These are phyloP conservation scores for Trichosanthes truncata DNA, from an alignment of 306 rosid species.

Conservation along the genomic window DNA sequence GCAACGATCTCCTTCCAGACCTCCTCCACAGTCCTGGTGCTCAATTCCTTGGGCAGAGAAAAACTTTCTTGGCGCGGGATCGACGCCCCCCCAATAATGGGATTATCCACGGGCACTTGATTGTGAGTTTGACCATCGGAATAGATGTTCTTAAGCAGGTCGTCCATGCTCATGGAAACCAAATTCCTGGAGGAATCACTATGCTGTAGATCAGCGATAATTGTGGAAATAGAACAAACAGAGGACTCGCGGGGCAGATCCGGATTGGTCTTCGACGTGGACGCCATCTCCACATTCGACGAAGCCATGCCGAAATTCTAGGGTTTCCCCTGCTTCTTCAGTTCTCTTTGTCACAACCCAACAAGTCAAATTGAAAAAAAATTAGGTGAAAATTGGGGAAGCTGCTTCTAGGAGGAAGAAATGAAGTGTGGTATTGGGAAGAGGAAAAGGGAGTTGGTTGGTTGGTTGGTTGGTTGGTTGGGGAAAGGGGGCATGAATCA, in stretches of 20 bases:
- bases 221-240: constrained; percentile 43
- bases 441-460: background rate
- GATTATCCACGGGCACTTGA: background rate
- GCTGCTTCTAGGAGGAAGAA: background rate
- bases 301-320: constrained; percentile 58
- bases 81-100: background rate
- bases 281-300: constrained; percentile 47
- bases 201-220: constrained; percentile 42
- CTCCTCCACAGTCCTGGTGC: constrained; percentile 36
- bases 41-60: constrained; percentile 12
- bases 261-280: constrained; percentile 48
- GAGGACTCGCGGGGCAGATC: constrained; percentile 75
- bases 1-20: constrained; percentile 60
- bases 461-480: background rate
- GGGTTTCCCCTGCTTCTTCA: constrained; percentile 2
- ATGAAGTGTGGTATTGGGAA: background rate
- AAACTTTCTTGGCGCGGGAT: constrained; percentile 10
- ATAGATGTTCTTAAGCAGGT: constrained; percentile 52
- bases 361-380: background rate
- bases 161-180: constrained; percentile 55
- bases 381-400: background rate
- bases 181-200: constrained; percentile 19
- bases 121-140: constrained; percentile 12
- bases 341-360: background rate
- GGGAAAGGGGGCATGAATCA: background rate